Conservation (phyloP, 1,284 basidiomycete genomes). For the Boletus austroedulis region DNA sequence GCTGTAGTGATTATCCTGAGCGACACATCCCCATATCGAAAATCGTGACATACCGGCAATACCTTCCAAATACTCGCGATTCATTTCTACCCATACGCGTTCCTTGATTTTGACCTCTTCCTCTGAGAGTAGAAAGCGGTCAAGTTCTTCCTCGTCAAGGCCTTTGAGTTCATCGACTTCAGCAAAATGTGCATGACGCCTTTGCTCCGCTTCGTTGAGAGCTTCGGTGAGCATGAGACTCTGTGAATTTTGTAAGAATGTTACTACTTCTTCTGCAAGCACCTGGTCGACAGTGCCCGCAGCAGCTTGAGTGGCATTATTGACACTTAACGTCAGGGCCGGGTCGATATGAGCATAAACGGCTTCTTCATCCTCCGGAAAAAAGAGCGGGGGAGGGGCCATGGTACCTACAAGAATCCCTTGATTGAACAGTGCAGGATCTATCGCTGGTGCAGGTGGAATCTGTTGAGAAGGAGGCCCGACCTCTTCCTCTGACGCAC, state of each 20-base stretch:
- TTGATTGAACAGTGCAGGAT: constrained; percentile 43
- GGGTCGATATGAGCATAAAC: constrained; percentile 55
- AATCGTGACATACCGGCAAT: constrained; percentile 64
- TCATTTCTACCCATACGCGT: constrained; percentile 95
- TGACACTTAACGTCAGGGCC: constrained; percentile 42
- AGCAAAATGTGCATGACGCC: constrained; percentile 50
- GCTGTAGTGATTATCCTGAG: constrained; percentile 52
- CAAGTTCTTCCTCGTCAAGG: constrained; percentile 92
- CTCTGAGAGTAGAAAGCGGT: constrained; percentile 78
- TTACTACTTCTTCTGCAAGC: constrained; percentile 63
- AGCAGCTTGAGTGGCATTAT: constrained; percentile 16
- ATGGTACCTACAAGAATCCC: constrained; percentile 39
- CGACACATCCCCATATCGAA: constrained; percentile 31
- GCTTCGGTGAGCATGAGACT: constrained; percentile 54
- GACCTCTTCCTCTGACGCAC: constrained; percentile 42
- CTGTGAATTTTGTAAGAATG: constrained; percentile 57
- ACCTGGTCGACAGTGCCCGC: constrained; percentile 44
- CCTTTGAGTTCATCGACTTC: constrained; percentile 68
- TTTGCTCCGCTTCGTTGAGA: constrained; percentile 61
- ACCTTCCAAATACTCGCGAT: constrained; percentile 90
- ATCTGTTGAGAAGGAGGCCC: constrained; percentile 17
- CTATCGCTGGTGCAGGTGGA: constrained; percentile 39
- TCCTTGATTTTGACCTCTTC: constrained; percentile 91
- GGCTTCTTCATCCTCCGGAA: constrained; percentile 44
- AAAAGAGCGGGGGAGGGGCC: constrained; percentile 38